Percentiles rank a stretch among this genome's conserved stretches.
phyloP scores from a whole-genome alignment of 1,284 basidiomycete genomes.

The Apiotrichum akiyoshidainum region DNA sequence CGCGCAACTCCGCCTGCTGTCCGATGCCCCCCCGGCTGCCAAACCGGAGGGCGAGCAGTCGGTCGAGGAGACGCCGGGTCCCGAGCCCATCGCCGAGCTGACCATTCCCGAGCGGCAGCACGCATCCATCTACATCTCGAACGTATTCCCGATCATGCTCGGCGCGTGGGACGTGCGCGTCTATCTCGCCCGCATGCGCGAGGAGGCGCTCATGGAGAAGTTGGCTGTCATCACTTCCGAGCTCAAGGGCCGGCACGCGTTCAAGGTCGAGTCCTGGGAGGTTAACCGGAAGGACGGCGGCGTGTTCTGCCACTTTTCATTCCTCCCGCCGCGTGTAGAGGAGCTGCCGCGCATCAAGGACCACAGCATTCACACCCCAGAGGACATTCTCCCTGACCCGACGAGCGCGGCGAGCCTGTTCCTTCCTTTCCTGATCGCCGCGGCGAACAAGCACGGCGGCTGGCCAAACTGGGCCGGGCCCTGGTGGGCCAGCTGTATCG shows the following conservation, averaged over 20 bases:
- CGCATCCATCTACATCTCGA: constrained; percentile 50
- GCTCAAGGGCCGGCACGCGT: constrained; percentile 36
- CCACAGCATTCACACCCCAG: constrained; percentile 23
- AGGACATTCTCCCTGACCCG: constrained; percentile 21
- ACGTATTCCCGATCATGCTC: constrained; percentile 48
- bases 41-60: background rate
- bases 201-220: constrained; percentile 47
- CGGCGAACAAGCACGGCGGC: constrained; percentile 43
- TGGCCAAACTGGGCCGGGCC: constrained; percentile 48
- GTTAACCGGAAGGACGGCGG: constrained; percentile 55
- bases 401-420: constrained; percentile 39
- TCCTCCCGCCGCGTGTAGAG: constrained; percentile 49
- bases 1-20: too few relatives aligned
- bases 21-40: background rate
- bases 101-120: constrained; percentile 23
- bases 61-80: background rate
- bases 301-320: constrained; percentile 77
- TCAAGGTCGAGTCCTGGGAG: constrained; percentile 47
- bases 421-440: constrained; percentile 36
- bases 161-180: constrained; percentile 45
- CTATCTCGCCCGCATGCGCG: constrained; percentile 28
- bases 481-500: constrained; percentile 35
- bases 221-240: constrained; percentile 40
- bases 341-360: constrained; percentile 19
- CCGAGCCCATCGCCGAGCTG: background rate